phyloP scores from a whole-genome alignment of 805 yeast genomes.

The Nakazawaea ishiwadae region DNA sequence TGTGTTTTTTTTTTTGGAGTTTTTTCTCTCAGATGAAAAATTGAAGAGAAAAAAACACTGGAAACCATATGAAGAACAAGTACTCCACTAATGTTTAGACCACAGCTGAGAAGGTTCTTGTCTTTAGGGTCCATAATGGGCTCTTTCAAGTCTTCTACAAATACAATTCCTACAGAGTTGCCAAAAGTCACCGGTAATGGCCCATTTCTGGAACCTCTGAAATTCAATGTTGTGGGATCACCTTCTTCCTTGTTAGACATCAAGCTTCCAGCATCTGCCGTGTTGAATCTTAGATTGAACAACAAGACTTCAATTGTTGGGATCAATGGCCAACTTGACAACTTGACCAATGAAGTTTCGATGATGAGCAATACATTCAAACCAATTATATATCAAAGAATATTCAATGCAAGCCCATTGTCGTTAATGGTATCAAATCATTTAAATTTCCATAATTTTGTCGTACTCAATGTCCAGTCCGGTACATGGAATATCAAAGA shows the following conservation, averaged over 20 bases:
- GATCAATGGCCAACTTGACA: conserved; percentile 35
- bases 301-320: conserved; percentile 37
- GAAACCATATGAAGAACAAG: neutral
- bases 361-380: conserved; percentile 15
- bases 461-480: conserved; percentile 27
- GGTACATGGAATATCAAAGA: conserved; percentile 25
- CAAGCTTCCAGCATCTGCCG: conserved; percentile 37
- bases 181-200: conserved; percentile 41
- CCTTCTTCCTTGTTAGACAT: conserved; percentile 35
- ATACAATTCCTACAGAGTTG: conserved; percentile 14
- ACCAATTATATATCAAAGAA: conserved; percentile 27
- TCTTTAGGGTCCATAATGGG: neutral
- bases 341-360: conserved; percentile 25
- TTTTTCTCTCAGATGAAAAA: neutral
- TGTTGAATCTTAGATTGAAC: conserved; percentile 30
- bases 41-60: neutral
- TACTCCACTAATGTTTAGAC: neutral
- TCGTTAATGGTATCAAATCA: conserved; percentile 31
- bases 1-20: no score
- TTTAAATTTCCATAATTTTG: conserved; percentile 28
- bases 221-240: conserved; percentile 36
- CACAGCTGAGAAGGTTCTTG: neutral
- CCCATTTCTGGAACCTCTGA: conserved; percentile 39
- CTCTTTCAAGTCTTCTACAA: neutral
- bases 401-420: conserved; percentile 26